These are phyloP conservation scores for Mallotus repandus DNA, from an alignment of 441 rosid genomes.

Conservation along the genomic window DNA sequence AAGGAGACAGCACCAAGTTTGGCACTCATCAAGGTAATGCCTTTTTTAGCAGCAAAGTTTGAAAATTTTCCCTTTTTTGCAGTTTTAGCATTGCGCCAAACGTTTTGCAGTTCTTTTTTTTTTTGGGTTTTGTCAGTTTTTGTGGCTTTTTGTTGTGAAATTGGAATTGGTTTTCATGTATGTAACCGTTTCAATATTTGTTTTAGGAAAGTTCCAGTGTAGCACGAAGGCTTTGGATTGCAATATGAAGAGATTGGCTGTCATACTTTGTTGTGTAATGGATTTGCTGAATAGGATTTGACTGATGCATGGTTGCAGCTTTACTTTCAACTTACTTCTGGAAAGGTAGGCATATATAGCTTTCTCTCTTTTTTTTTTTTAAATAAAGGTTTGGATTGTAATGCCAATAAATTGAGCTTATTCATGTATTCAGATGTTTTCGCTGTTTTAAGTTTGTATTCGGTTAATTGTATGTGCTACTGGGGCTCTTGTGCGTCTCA, in stretches of 20 bases:
- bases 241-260: not conserved
- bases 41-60: not conserved
- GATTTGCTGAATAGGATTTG: not conserved
- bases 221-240: slow-evolving; percentile 1
- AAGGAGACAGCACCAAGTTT: not conserved
- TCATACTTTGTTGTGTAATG: slow-evolving; percentile 1
- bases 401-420: not conserved
- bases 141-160: slow-evolving; percentile 1
- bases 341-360: slow-evolving; percentile 5
- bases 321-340: not conserved
- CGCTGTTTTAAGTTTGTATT: not conserved
- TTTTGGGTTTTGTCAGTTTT: not conserved
- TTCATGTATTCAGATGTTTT: not conserved
- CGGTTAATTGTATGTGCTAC: not conserved
- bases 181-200: not conserved
- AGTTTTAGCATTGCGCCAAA: too few relatives aligned
- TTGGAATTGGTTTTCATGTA: not conserved
- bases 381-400: not conserved
- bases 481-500: not conserved
- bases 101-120: too few relatives aligned
- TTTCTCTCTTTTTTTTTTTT: not conserved
- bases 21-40: not conserved
- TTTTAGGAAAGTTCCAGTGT: slow-evolving; percentile 1
- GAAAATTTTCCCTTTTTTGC: not conserved
- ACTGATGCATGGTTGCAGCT: not conserved